Base-by-base conservation (phyloP, 176 grass and related monocot genomes). In the Triticum urartu region DNA sequence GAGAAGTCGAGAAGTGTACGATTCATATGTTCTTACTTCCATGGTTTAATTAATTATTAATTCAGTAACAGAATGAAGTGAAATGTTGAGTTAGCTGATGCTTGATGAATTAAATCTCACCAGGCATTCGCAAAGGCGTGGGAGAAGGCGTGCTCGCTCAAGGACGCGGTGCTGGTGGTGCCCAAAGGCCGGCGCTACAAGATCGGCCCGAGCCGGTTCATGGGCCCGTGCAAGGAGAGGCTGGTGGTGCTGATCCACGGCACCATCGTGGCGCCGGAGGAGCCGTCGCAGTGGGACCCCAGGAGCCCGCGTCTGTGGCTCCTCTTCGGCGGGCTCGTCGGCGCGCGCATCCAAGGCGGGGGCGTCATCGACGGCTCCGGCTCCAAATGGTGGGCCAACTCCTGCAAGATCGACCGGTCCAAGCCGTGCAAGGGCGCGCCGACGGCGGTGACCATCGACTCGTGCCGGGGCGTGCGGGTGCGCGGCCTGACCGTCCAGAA, bases 291-390 rank as follows among this genome's bases (percentile, higher is more conserved):
- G 62, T 98, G 97, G 96, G 85, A 95, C 72, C 90, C 97, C 1
- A 86, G 40, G 43, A 92, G 86, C 87, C 90, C 86, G 1, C 89
- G 90, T 0, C 71, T 80, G 25, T 98, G 97, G 93, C 90, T 98
- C 3, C 85, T 88, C 60, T 98, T 98, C 90, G 86, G 64, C 1
- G 85, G 85, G 4, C 96, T 98, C 82, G 77, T 68, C 14, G 93
- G 90, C 67, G 87, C 90, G 5, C 91, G 88, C 79, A 79, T 98
- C 72, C 88, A 95, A 75, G 96, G 96, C 42, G 93, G 90, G 34
- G 97, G 97, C 25, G 25, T 92, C 78, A 95, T 98, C 86, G 94
- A 98, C 84, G 97, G 97, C 84, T 94, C 94, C 82, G 97, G 97
- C 21, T 88, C 88, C 20, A 95, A 95, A 71, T 98, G 97, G 97